Evolutionary conservation across 306 rosid genomes (phyloP), one percentile per base, ranked within the genome.

Genomic region (Prunus mongolica): DNA sequence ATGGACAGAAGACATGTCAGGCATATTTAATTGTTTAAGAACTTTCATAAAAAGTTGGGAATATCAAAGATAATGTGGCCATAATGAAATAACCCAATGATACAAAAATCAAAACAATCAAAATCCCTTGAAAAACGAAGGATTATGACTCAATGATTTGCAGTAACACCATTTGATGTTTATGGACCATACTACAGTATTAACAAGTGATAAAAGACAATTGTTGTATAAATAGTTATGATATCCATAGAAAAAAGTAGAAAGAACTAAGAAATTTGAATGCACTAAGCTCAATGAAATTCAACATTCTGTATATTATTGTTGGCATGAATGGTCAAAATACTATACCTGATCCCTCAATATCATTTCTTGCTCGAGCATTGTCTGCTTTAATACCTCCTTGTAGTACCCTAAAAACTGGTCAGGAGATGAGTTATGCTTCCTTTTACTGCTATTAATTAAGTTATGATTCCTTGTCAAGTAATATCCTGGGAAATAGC

Each of bases 341-440:
- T 67, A 65, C 74, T 82, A 71, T 88, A 88, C 97, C 87, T 91
- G 97, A 47, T 85, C 86, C 86, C 75, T 91, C 46, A 91, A 80
- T 41, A 86, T 72, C 76, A 86, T 80, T 61, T 91, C 97, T 30
- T 91, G 91, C 73, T 85, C 77, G 77, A 91, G 89, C 76, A 91
- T 87, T 30, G 81, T 88, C 86, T 83, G 91, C 80, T 88, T 89
- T 50, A 91, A 54, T 55, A 74, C 69, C 62, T 86, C 94, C 85
- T 82, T 86, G 72, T 78, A 70, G 73, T 67, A 85, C 56, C 72
- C 81, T 24, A 76, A 20, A 77, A 57, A 75, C 20, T 79, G 75
- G 69, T 61, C 79, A 5, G 87, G 32, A 65, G 88, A 60, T 47
- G 72, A 58, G 52, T 73, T 45, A 61, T 27, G 69, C 19, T 25